Percentiles rank a stretch among this genome's conserved stretches.
These are phyloP conservation scores for Glaciozyma martinii DNA, from an alignment of 768 basidiomycete genomes.

Conservation along the genomic window DNA sequence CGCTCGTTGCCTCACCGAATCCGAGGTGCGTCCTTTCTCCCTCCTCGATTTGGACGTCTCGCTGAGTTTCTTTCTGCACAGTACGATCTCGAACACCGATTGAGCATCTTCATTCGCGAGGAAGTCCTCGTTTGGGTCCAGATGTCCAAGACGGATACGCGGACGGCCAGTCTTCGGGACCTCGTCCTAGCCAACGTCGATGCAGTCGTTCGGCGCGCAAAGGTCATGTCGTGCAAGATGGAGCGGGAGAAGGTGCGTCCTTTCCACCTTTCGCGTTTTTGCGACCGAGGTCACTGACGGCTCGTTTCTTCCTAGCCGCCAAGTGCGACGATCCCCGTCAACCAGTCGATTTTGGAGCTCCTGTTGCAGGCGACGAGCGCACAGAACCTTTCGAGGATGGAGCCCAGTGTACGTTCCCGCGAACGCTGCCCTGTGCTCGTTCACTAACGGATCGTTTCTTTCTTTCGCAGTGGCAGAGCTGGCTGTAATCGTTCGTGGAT, in stretches of 20 bases:
- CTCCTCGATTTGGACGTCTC: background rate
- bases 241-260: conserved; percentile 67
- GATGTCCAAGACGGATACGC: conserved; percentile 47
- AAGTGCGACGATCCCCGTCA: conserved; percentile 39
- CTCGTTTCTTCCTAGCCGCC: conserved; percentile 36
- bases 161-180: conserved; percentile 49
- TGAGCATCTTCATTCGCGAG: conserved; percentile 84
- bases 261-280: conserved; percentile 15
- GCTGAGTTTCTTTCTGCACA: conserved; percentile 38
- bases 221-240: conserved; percentile 72
- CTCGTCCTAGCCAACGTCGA: conserved; percentile 52
- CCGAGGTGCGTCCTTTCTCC: conserved; percentile 54
- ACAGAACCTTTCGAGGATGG: conserved; percentile 71
- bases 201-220: conserved; percentile 66
- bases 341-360: conserved; percentile 71
- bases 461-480: too few species aligned
- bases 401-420: conserved; percentile 43
- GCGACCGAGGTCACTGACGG: conserved; percentile 23
- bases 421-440: too few species aligned
- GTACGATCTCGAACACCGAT: conserved; percentile 86
- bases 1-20: conserved; percentile 77
- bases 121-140: conserved; percentile 70
- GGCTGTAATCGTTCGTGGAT: too few species aligned
- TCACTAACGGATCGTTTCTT: too few species aligned
- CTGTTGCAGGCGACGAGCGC: conserved; percentile 82